Base-by-base conservation (phyloP, 179 eudicot species). In the Heliamphora pulchella region DNA sequence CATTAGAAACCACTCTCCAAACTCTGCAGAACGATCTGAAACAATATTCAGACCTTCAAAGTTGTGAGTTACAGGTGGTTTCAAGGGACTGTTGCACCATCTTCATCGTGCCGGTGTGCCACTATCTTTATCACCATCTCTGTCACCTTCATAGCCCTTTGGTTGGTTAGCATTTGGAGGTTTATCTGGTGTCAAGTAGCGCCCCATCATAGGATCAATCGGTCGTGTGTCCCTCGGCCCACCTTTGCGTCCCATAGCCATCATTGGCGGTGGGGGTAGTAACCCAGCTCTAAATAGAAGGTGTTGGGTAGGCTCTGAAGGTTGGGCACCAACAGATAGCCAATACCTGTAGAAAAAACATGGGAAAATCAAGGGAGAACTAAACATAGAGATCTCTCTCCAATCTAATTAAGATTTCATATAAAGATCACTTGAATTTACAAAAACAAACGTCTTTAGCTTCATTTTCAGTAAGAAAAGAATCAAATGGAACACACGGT, bases 251-350 rank as follows among this genome's bases (percentile, higher is more conserved):
- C 91, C 98, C 91, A 92, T 85, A 62, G 97, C 96, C 72, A 92
- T 31, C 98, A 91, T 96, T 2, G 99, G 99, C 1, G 99, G 99
- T 62, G 99, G 99, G 18, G 99, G 99, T 43, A 96, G 84, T 80
- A 96, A 75, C 62, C 98, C 99, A 54, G 98, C 87, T 80, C 98
- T 82, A 78, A 92, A 96, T 58, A 92, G 89, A 83, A 96, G 88
- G 76, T 90, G 91, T 76, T 94, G 88, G 17, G 94, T 91, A 50
- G 99, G 97, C 11, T 96, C 98, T 2, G 99, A 94, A 39, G 98
- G 97, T 70, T 96, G 98, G 69, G 98, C 98, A 58, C 98, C 98
- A 61, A 95, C 98, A 59, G 98, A 92, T 43, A 95, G 85, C 98
- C 98, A 95, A 81, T 96, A 96, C 84, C 98, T 96, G 88, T 75